Percentiles rank a stretch among this genome's conserved stretches.
Conservation (phyloP, 305 asterid species). For the Fraxinus baroniana region DNA sequence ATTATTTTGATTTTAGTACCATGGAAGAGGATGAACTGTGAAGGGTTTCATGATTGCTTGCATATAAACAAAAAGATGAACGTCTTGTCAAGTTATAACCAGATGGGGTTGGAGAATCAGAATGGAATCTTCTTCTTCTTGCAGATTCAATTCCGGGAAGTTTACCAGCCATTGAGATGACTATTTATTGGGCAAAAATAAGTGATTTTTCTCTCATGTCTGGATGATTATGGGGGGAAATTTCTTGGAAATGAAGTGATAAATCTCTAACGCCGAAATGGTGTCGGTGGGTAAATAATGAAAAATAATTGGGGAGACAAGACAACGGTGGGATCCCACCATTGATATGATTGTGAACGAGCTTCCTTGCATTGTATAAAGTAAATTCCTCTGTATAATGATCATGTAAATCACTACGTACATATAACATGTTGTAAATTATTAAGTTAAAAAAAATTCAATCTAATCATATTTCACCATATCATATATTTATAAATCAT, state of each 20-base stretch:
- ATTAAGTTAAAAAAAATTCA: too few species aligned
- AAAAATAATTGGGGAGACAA: background rate
- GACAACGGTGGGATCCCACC: constrained; percentile 11
- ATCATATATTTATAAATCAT: too few species aligned
- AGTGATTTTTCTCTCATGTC: background rate
- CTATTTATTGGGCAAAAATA: background rate
- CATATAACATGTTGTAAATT: too few species aligned
- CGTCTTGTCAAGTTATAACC: constrained; percentile 38
- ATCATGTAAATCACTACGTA: too few species aligned
- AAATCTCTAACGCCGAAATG: constrained; percentile 1
- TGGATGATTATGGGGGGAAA: background rate
- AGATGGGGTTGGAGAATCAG: constrained; percentile 18
- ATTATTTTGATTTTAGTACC: constrained; percentile 26
- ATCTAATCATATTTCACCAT: too few species aligned
- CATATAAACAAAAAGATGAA: constrained; percentile 43
- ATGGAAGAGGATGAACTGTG: constrained; percentile 31
- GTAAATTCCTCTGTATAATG: too few species aligned
- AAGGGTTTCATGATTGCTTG: constrained; percentile 37
- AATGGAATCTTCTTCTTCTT: constrained; percentile 53
- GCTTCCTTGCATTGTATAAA: background rate
- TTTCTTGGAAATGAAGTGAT: constrained; percentile 4
- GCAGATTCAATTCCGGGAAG: constrained; percentile 63
- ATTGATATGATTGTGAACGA: constrained; percentile 1
- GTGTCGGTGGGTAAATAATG: background rate
- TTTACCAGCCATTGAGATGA: constrained; percentile 48